phyloP scores from a whole-genome alignment of 2,329 filamentous ascomycete genomes.

The Hypoxylon sp. region DNA sequence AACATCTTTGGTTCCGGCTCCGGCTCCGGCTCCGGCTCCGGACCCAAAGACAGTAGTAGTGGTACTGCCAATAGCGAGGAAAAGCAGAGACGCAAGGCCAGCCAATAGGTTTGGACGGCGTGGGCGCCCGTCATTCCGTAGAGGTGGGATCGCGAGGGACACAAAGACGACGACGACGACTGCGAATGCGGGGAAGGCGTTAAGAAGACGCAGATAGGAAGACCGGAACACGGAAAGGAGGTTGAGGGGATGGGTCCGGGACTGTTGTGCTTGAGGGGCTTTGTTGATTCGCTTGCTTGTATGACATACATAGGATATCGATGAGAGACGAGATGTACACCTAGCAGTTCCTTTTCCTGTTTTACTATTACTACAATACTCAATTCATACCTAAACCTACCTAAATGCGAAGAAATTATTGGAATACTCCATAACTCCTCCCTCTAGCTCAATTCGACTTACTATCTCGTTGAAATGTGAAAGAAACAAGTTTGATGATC shows the following conservation, averaged over 20 bases:
- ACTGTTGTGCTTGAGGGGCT: constrained; percentile 26
- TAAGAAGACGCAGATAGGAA: neutral
- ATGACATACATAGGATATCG: constrained; percentile 36
- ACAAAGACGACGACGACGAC: neutral
- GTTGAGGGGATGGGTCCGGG: constrained; percentile 6
- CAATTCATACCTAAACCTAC: neutral
- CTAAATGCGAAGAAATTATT: constrained; percentile 2
- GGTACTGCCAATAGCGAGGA: neutral
- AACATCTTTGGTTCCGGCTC: constrained; percentile 1
- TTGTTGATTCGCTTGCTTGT: constrained; percentile 36
- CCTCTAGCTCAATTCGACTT: no score
- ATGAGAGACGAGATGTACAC: constrained; percentile 10
- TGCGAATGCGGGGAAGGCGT: neutral
- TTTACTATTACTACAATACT: constrained; percentile 18
- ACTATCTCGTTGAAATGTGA: no score
- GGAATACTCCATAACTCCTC: neutral
- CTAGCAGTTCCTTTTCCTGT: neutral
- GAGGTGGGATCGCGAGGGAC: constrained; percentile 7
- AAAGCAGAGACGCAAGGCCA: constrained; percentile 39
- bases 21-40: no score
- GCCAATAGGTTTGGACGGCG: constrained; percentile 37
- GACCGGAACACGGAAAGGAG: neutral
- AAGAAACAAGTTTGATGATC: no score
- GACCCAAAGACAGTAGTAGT: neutral
- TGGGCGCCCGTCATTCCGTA: constrained; percentile 35